Evolutionary conservation across 495 filamentous ascomycete genomes (phyloP), one percentile per base, ranked within the genome.

Genomic region (Emericellopsis terricola): DNA sequence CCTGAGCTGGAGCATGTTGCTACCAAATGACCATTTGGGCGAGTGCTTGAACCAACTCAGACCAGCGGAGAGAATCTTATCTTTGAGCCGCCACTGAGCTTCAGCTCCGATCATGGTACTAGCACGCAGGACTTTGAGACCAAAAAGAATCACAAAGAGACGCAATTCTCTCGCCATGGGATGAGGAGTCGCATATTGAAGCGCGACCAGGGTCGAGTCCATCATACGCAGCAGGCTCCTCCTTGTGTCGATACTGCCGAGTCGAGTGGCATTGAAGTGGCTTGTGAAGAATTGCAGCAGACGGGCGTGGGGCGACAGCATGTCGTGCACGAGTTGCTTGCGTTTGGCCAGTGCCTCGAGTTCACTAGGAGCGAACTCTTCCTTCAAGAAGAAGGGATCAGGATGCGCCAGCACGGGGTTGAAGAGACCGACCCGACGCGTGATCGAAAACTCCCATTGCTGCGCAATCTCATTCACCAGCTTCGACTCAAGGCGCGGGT

Each of bases 21-120:
- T 85, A 28, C 91, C 91, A 50, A 91, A 96, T 2, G 86, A 91
- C 89, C 89, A 99, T 41, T 73, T 68, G 21, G 91, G 81, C 11
- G 79, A 59, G 39, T 73, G 67, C 26, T 64, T 71, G 51, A 96
- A 99, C 91, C 91, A 96, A 34, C 67, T 71, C 6, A 99, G 59
- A 24, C 68, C 83, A 15, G 81, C 83, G 16, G 82, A 83, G 10
- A 99, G 51, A 31, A 92, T 76, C 37, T 76, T 69, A 46, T 94
- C 86, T 48, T 94, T 94, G 28, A 94, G 55, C 27, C 75, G 69
- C 72, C 77, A 83, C 35, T 72, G 69, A 17, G 71, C 64, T 15
- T 57, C 47, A 15, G 62, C 44, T 32, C 65, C 68, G 15, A 81
- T 57, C 14, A 69, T 67, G 2, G 69, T 76, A 44, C 71, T 77